Base-by-base conservation (phyloP, 2,329 filamentous ascomycete species). In the Beauveria sp. region DNA sequence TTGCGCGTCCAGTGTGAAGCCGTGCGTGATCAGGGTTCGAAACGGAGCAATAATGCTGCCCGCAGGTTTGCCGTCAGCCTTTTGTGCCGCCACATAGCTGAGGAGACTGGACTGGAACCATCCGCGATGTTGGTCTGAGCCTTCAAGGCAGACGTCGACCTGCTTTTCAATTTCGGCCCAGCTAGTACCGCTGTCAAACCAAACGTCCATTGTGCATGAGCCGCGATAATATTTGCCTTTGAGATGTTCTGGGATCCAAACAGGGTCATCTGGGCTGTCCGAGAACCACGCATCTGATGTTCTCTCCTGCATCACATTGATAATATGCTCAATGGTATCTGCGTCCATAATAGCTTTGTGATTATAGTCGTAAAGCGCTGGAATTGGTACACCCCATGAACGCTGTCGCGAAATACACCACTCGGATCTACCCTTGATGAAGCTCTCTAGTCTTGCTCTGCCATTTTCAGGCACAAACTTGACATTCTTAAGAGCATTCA, bases 331-430 rank as follows among this genome's bases (percentile, higher is more conserved):
- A 28, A 97, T 88, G 28, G 87, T 91, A 41, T 89, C 84, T 26
- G 86, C 84, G 0, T 87, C 91, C 73, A 97, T 85, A n/a, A 94
- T 79, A 2, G 91, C 89, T 59, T 89, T 83, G 5, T 88, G 89
- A 3, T 80, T 82, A 14, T 84, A 80, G 66, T 90, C 84, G 71
- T 96, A 97, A 0, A 99, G 76, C 1, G 91, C 92, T 16, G 94
- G 94, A 61, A 99, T 99, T 0, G 94, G 94, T 5, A 99, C 91
- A 66, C 94, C 94, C 94, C 94, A 99, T 14, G 91, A 89, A 55
- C 94, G 86, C 74, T 99, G 94, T 51, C 94, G 86, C 5, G 94
- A 99, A 67, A 99, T 97, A 71, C 94, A 99, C 94, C 94, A 99
- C 73, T 99, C 93, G 68, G 85, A 96, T 55, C 94, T 85, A 24